Evolutionary conservation across 768 basidiomycete species (phyloP), one percentile per base, ranked within the genome.

Genomic region (Leccinellum albellum): DNA sequence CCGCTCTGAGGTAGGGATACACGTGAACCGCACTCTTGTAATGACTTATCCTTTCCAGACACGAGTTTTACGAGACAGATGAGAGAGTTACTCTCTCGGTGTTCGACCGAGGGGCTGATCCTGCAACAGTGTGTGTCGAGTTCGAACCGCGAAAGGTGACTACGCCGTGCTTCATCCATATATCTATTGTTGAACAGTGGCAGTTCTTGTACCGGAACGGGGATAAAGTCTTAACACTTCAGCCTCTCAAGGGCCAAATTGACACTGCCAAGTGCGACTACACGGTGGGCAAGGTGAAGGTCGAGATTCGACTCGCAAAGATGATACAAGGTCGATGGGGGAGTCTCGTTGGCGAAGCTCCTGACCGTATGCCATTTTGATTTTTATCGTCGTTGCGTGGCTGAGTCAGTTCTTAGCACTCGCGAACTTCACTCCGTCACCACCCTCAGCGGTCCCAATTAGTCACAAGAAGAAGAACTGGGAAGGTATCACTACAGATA

Each of bases 1-100:
- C 63, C 45, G 50, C 69, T 26, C 58, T 61, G 31, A 71, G 72
- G 72, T 71, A 64, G 21, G 64, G 12, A 24, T 15, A 29, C n/a
- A 17, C 29, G 37, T 6, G 3, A 20, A 13, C 3, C 17, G 8
- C 13, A 31, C 32, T 21, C 26, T n/a, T n/a, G 21, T 3, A 2
- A 37, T 14, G 9, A 17, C 54, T 53, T 12, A 62, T 49, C 44
- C 51, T 42, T 23, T 28, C 35, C 28, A 91, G 90, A 71, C 85
- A 93, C 75, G 90, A 91, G 70, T 94, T 88, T 71, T 94, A 93
- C 72, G 91, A 94, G 73, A 88, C 86, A 13, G 91, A 93, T 63
- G 88, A 92, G 58, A 78, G 68, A 60, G 68, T 92, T 54, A 88
- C 77, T 20, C 69, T 94, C 64, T 86, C 88, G 54, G 77, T 94